Percentiles rank a stretch among this genome's conserved stretches.
Evolutionary conservation across 2,329 filamentous ascomycete species (phyloP).

Genomic region (Samsoniella hepiali): DNA sequence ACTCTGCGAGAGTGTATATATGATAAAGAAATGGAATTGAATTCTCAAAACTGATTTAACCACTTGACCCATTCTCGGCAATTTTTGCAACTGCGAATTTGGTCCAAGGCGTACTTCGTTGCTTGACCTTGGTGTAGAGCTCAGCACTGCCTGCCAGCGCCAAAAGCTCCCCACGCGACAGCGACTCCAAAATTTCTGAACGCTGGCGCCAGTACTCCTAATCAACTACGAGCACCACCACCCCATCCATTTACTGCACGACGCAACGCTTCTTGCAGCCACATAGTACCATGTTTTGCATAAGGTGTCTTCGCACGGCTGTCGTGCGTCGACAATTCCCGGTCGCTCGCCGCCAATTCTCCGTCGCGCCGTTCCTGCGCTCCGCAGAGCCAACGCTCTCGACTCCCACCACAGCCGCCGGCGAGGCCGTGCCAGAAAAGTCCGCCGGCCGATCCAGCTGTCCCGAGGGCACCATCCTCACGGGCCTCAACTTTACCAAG

Average conservation of each 20-base stretch:
- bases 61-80: background rate
- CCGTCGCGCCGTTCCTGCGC: constrained; percentile 36
- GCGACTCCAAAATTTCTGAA: constrained; percentile 24
- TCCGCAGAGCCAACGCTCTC: constrained; percentile 38
- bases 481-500: constrained; percentile 76
- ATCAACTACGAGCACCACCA: constrained; percentile 18
- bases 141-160: background rate
- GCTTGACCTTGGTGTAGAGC: background rate
- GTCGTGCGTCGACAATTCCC: constrained; percentile 31
- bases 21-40: constrained; percentile 29
- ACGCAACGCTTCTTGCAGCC: background rate
- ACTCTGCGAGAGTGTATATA: constrained; percentile 35
- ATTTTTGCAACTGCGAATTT: background rate
- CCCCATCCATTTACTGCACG: constrained; percentile 27
- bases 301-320: constrained; percentile 48
- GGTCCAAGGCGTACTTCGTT: background rate
- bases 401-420: constrained; percentile 32
- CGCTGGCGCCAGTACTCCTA: background rate
- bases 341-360: constrained; percentile 39
- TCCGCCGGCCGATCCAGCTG: constrained; percentile 48
- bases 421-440: constrained; percentile 29
- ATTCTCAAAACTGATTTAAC: constrained; percentile 7
- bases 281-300: constrained; percentile 37
- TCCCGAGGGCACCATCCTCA: constrained; percentile 65
- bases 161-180: constrained; percentile 25